These are phyloP conservation scores for Magnolia kwangsiensis DNA, from an alignment of 164 flowering plant genomes.

Conservation along the genomic window DNA sequence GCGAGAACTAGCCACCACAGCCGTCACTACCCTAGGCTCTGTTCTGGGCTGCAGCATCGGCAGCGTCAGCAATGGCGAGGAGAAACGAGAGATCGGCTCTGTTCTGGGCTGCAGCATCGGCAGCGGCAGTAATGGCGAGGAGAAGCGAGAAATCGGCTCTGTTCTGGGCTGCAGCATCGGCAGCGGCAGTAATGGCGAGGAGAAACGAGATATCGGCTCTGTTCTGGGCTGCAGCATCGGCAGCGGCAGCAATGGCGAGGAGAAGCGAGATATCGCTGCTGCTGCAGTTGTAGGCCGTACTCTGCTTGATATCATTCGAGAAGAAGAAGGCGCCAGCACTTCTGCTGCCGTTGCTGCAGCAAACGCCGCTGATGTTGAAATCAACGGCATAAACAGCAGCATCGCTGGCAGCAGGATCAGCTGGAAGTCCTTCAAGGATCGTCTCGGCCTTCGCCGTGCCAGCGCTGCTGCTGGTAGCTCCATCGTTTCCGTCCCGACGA, in stretches of 20 bases:
- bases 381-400: slow-evolving; percentile 9
- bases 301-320: slow-evolving; percentile 57
- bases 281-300: slow-evolving; percentile 38
- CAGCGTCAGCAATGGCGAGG: not conserved
- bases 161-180: slow-evolving; percentile 9
- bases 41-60: slow-evolving; percentile 9
- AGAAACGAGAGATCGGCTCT: not conserved
- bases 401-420: slow-evolving; percentile 20
- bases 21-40: not conserved
- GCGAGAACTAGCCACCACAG: not conserved
- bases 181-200: not conserved
- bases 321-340: slow-evolving; percentile 30
- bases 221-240: slow-evolving; percentile 9
- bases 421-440: slow-evolving; percentile 61
- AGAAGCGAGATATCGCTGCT: not conserved
- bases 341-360: not conserved
- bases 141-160: not conserved
- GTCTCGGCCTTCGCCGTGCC: slow-evolving; percentile 43
- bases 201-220: not conserved
- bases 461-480: slow-evolving; percentile 40
- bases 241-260: not conserved
- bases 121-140: not conserved
- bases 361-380: not conserved
- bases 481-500: slow-evolving; percentile 17
- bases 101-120: slow-evolving; percentile 9